phyloP scores from a whole-genome alignment of 75 land plant species.

The Selaginella moellendorffii region DNA sequence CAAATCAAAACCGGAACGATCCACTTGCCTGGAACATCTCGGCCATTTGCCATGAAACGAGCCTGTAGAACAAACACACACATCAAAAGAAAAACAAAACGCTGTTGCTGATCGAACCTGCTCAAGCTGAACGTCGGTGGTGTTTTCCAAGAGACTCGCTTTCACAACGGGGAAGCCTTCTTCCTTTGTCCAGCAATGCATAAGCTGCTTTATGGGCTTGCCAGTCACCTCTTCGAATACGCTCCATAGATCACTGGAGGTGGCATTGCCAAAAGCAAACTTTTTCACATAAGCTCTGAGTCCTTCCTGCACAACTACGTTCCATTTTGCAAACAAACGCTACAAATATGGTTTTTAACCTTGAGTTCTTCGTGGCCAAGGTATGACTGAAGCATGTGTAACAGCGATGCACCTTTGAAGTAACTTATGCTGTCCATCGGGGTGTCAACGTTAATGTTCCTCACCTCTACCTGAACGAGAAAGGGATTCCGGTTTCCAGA shows the following conservation, averaged over 20 bases:
- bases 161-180: neutral
- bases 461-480: neutral
- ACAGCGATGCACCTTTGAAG: neutral
- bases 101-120: neutral
- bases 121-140: neutral
- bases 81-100: neutral
- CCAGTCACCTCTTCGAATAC: neutral
- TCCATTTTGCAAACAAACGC: neutral
- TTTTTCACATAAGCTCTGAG: neutral
- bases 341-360: neutral
- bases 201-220: neutral
- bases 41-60: neutral
- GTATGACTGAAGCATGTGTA: neutral
- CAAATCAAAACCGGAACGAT: neutral
- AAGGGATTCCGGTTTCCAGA: neutral
- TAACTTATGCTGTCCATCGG: neutral
- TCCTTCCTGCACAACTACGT: neutral
- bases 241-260: neutral
- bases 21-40: neutral
- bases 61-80: neutral
- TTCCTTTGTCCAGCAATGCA: constrained; percentile 6
- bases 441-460: neutral
- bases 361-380: neutral
- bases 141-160: neutral
- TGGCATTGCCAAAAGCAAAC: constrained; percentile 6